Conservation (phyloP, 225 moss, liverwort and hornwort species). For the Pseudisothecium myosuroides region DNA sequence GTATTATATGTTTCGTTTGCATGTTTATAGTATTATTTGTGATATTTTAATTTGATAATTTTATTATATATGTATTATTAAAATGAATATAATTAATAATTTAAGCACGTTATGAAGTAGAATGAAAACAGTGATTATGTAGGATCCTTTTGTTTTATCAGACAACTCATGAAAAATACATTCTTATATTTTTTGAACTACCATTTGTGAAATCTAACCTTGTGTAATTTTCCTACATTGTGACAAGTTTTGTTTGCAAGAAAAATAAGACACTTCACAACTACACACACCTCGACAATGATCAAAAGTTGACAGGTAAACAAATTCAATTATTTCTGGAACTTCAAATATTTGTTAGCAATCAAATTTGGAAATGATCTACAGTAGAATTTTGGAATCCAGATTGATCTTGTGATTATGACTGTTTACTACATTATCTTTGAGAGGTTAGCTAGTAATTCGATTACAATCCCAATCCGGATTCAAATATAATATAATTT, state of each 20-base stretch:
- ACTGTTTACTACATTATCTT: background rate
- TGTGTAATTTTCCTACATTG: background rate
- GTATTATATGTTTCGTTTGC: background rate
- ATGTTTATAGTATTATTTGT: background rate
- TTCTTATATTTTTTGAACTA: background rate
- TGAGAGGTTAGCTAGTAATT: background rate
- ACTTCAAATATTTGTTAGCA: background rate
- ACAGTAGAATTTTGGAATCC: too few species aligned
- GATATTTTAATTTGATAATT: accelerated
- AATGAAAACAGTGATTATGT: slow-evolving; percentile 29
- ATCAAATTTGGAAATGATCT: background rate
- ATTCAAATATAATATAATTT: background rate
- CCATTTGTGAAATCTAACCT: background rate
- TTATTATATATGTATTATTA: too few species aligned
- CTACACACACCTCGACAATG: background rate
- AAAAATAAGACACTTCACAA: background rate
- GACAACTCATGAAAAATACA: background rate
- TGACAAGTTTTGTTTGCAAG: background rate
- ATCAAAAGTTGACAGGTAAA: background rate
- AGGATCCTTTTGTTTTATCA: slow-evolving; percentile 5
- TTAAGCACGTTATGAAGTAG: background rate
- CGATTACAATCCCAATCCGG: background rate
- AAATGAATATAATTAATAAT: background rate
- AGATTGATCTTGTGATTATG: background rate
- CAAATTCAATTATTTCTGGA: background rate